Evolutionary conservation across 2,329 filamentous ascomycete species (phyloP).

Genomic region (Macrophomina pseudophaseolina): DNA sequence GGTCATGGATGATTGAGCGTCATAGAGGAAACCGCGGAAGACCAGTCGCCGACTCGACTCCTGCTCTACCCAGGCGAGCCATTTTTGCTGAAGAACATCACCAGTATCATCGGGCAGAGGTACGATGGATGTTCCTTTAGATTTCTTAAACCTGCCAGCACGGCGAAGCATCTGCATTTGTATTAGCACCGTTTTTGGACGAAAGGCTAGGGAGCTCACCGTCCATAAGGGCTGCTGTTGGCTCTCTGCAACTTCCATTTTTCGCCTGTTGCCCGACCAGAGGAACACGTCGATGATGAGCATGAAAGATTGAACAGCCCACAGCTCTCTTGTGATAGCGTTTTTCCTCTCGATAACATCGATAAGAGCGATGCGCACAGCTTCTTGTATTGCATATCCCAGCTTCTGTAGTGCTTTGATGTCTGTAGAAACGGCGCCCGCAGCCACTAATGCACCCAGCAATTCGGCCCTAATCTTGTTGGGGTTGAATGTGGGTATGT

Average conservation of each 20-base stretch:
- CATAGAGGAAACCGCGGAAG: constrained; percentile 68
- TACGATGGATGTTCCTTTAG: constrained; percentile 58
- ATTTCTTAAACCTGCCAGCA: constrained; percentile 64
- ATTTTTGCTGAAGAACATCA: constrained; percentile 65
- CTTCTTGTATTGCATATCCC: constrained; percentile 59
- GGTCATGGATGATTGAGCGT: constrained; percentile 71
- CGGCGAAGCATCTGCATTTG: constrained; percentile 55
- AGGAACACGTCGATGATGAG: constrained; percentile 59
- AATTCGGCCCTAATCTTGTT: constrained; percentile 64
- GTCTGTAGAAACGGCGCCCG: constrained; percentile 65
- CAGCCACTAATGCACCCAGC: constrained; percentile 63
- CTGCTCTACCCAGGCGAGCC: constrained; percentile 66
- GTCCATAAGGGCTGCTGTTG: constrained; percentile 61
- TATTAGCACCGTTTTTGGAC: not conserved
- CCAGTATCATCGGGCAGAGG: constrained; percentile 62
- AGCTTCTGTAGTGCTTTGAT: constrained; percentile 65
- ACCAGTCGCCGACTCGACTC: constrained; percentile 73
- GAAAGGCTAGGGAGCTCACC: constrained; percentile 26
- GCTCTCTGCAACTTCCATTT: constrained; percentile 65
- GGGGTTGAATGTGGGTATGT: constrained; percentile 64
- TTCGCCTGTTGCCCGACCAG: constrained; percentile 64
- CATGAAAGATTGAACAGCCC: constrained; percentile 57
- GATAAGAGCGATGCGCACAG: constrained; percentile 47
- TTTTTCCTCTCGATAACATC: constrained; percentile 51
- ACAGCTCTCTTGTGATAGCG: constrained; percentile 49